Evolutionary conservation across 2,329 filamentous ascomycete genomes (phyloP).

Genomic region (Epichloe uncinata): DNA sequence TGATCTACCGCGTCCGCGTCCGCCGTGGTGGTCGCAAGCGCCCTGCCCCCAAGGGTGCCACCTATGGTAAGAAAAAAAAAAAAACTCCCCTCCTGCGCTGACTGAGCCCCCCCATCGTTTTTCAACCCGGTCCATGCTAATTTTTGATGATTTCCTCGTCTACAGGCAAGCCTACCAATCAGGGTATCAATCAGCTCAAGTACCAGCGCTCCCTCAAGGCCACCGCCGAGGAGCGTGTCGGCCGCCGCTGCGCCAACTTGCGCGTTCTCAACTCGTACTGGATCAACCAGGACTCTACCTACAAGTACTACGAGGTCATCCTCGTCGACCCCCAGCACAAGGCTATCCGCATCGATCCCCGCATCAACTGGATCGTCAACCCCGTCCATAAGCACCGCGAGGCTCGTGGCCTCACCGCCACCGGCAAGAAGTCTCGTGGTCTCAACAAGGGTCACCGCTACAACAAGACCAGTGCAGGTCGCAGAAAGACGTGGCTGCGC

Average conservation of each 20-base stretch:
- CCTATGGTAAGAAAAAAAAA: slow-evolving; percentile 62
- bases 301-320: slow-evolving; percentile 99
- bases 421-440: slow-evolving; percentile 98
- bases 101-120: too few species aligned
- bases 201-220: slow-evolving; percentile 98
- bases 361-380: slow-evolving; percentile 99
- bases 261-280: slow-evolving; percentile 99
- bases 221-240: slow-evolving; percentile 99
- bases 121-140: not conserved
- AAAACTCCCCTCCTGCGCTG: not conserved
- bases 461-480: slow-evolving; percentile 95
- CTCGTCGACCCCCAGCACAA: slow-evolving; percentile 99
- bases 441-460: slow-evolving; percentile 98
- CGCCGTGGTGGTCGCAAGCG: slow-evolving; percentile 98
- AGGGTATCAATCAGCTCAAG: slow-evolving; percentile 99
- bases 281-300: slow-evolving; percentile 99
- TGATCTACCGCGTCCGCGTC: slow-evolving; percentile 98
- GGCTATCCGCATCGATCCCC: slow-evolving; percentile 95
- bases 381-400: slow-evolving; percentile 99
- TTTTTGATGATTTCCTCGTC: not conserved
- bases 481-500: slow-evolving; percentile 99
- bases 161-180: slow-evolving; percentile 99
- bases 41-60: slow-evolving; percentile 94
- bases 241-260: slow-evolving; percentile 96
- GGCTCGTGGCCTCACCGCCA: slow-evolving; percentile 89